Conservation (phyloP, 169 alveolate genomes). For the Plasmodium ovale region DNA sequence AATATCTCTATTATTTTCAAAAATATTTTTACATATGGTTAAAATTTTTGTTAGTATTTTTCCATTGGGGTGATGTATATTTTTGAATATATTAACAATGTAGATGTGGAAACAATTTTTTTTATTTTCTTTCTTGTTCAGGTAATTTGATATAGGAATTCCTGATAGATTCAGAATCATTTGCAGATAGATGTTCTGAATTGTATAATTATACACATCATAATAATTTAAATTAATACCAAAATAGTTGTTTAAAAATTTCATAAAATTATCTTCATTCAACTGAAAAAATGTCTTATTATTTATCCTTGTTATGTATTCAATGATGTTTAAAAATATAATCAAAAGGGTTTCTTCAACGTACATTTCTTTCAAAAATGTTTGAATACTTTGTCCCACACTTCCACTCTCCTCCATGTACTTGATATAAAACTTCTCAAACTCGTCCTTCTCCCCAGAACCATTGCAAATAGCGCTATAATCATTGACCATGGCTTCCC, state of each 20-base stretch:
- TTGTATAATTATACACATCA: constrained; percentile 22
- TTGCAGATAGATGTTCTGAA: constrained; percentile 26
- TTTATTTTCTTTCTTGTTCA: constrained; percentile 61
- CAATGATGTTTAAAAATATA: constrained; percentile 45
- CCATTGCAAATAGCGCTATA: no score
- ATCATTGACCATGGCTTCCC: no score
- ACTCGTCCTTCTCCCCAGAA: neutral
- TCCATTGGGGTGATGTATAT: constrained; percentile 45
- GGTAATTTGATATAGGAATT: constrained; percentile 40
- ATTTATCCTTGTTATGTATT: constrained; percentile 37
- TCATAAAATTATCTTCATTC: constrained; percentile 41
- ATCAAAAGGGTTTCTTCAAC: constrained; percentile 14
- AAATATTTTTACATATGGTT: constrained; percentile 69
- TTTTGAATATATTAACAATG: constrained; percentile 32
- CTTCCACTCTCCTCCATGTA: neutral
- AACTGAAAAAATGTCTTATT: constrained; percentile 48
- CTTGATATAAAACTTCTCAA: neutral
- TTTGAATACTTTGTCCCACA: neutral
- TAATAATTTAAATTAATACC: constrained; percentile 33
- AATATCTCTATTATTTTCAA: constrained; percentile 46
- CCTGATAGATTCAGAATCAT: constrained; percentile 42
- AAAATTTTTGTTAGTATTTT: constrained; percentile 27
- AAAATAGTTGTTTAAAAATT: constrained; percentile 34
- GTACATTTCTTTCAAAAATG: neutral
- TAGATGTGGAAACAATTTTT: constrained; percentile 28